These are phyloP conservation scores for Nigrograna mackinnonii DNA, from an alignment of 2,329 filamentous ascomycete genomes.

Conservation along the genomic window DNA sequence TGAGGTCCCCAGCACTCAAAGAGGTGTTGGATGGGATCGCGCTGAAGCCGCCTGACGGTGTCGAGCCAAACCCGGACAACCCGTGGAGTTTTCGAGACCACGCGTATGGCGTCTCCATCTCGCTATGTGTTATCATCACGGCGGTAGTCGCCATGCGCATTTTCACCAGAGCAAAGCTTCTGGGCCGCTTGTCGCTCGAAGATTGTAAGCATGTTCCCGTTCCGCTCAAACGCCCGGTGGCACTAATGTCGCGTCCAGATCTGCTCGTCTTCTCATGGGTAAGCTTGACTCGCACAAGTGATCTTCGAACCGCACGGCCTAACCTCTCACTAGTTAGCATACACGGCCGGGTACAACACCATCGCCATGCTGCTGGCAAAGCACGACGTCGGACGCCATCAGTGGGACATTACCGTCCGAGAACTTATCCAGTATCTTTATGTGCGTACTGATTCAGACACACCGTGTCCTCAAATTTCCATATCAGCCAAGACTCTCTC, in stretches of 20 bases:
- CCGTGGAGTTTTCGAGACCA: slow-evolving; percentile 7
- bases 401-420: slow-evolving; percentile 6
- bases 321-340: too few species aligned
- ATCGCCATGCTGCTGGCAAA: background rate
- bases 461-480: background rate
- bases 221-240: background rate
- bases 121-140: background rate
- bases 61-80: slow-evolving; percentile 11
- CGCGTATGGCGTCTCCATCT: background rate
- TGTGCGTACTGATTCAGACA: slow-evolving; percentile 1
- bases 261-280: background rate
- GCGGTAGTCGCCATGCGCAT: background rate
- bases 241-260: background rate
- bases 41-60: slow-evolving; percentile 9
- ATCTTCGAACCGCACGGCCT: too few species aligned
- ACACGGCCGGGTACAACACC: slow-evolving; percentile 6
- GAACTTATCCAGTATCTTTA: slow-evolving; percentile 7
- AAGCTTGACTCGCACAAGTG: too few species aligned
- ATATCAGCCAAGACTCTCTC: too few species aligned
- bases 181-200: background rate
- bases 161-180: background rate
- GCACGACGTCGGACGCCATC: slow-evolving; percentile 1
- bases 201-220: background rate
- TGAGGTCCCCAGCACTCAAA: too few species aligned
- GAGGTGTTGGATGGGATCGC: slow-evolving; percentile 11